phyloP scores from a whole-genome alignment of 495 filamentous ascomycete genomes.

The Gamarada debralockiae region DNA sequence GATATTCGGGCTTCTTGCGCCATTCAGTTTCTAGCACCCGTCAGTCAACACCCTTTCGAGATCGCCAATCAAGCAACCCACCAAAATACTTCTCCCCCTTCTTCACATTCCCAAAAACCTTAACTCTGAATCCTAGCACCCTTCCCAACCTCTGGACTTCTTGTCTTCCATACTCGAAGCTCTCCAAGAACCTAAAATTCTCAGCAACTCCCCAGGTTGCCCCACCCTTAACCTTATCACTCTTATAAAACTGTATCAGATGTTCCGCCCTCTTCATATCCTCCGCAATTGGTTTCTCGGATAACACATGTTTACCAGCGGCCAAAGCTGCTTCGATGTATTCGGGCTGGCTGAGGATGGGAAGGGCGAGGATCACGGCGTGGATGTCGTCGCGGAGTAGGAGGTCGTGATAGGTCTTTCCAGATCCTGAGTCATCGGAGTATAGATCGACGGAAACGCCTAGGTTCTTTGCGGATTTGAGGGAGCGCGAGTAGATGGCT shows the following conservation, averaged over 20 bases:
- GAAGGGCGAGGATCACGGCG: conserved; percentile 68
- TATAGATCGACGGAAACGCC: conserved; percentile 44
- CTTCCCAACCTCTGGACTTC: conserved; percentile 58
- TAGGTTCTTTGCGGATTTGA: conserved; percentile 30
- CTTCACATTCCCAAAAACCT: conserved; percentile 50
- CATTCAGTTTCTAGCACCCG: conserved; percentile 54
- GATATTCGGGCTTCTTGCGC: conserved; percentile 67
- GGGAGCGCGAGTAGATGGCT: conserved; percentile 60
- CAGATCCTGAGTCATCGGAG: conserved; percentile 56
- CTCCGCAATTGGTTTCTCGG: conserved; percentile 78
- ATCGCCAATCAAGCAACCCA: conserved; percentile 25
- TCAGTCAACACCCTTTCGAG: not conserved
- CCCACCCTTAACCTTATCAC: conserved; percentile 35
- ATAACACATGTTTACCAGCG: conserved; percentile 75
- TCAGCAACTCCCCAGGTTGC: conserved; percentile 67
- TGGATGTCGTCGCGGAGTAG: conserved; percentile 60
- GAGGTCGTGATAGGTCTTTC: conserved; percentile 54
- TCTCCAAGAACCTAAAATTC: conserved; percentile 66
- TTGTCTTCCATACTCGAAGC: conserved; percentile 51
- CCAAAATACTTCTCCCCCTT: conserved; percentile 53
- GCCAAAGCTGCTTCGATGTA: conserved; percentile 57
- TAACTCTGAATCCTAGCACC: conserved; percentile 60
- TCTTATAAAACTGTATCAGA: conserved; percentile 58
- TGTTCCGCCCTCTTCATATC: conserved; percentile 58
- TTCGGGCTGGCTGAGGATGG: conserved; percentile 53